Percentiles rank a stretch among this genome's conserved stretches.
These are phyloP conservation scores for Cercospora sesami DNA, from an alignment of 2,329 filamentous ascomycete species.

Conservation along the genomic window DNA sequence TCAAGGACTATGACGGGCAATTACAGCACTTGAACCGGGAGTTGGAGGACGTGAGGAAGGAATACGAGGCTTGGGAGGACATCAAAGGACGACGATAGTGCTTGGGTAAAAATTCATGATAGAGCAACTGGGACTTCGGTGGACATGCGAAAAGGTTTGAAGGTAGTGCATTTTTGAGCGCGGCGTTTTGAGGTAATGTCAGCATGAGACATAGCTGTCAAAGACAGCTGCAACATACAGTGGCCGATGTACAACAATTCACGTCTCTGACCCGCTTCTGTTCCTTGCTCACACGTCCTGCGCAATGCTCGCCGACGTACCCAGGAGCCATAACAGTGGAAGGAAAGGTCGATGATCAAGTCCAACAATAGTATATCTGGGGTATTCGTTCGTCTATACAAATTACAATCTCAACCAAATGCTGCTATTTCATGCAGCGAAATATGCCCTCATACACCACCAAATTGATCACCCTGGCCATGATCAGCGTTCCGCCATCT, in stretches of 20 bases:
- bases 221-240: not conserved
- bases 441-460: conserved; percentile 15
- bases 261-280: not conserved
- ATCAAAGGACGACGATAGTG: conserved; percentile 20
- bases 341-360: not conserved
- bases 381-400: not conserved
- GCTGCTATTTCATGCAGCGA: not conserved
- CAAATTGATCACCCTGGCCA: conserved; percentile 33
- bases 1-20: conserved; percentile 81
- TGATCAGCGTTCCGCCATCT: conserved; percentile 27
- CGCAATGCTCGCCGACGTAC: not conserved
- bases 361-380: not conserved
- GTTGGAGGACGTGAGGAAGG: conserved; percentile 58
- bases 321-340: no score
- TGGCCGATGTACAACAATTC: not conserved
- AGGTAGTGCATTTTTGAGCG: conserved; percentile 2
- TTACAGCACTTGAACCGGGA: conserved; percentile 71
- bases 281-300: not conserved
- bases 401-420: conserved; percentile 1
- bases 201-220: not conserved
- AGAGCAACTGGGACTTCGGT: not conserved
- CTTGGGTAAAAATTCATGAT: not conserved
- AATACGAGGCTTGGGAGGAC: conserved; percentile 58
- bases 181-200: conserved; percentile 1
- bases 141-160: not conserved